Evolutionary conservation across 768 basidiomycete species (phyloP).

Genomic region (Hygrophoropsis aurantiaca): DNA sequence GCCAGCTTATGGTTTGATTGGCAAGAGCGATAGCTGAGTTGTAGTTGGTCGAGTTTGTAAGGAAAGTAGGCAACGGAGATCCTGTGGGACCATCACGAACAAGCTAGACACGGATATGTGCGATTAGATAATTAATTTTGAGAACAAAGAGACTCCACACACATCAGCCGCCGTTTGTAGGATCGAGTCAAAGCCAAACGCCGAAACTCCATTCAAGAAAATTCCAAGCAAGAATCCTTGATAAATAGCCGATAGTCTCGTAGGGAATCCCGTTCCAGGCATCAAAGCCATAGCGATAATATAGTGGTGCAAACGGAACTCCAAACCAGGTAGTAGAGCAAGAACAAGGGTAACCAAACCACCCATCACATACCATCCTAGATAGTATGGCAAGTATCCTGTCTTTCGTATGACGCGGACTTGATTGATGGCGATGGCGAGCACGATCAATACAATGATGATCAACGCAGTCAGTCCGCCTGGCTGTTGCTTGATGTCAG

Average conservation of each 20-base stretch:
- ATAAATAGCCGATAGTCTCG: conserved; percentile 73
- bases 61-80: conserved; percentile 65
- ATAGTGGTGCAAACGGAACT: conserved; percentile 81
- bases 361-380: conserved; percentile 70
- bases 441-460: conserved; percentile 62
- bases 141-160: conserved; percentile 18
- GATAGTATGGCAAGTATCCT: conserved; percentile 78
- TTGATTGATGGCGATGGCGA: conserved; percentile 69
- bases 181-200: conserved; percentile 79
- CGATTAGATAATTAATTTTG: conserved; percentile 3
- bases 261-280: conserved; percentile 80
- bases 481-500: conserved; percentile 62
- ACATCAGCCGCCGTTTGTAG: conserved; percentile 75
- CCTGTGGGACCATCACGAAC: conserved; percentile 70
- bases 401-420: conserved; percentile 81
- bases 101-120: conserved; percentile 47
- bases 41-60: conserved; percentile 73
- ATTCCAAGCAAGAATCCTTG: conserved; percentile 83
- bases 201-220: conserved; percentile 77
- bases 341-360: conserved; percentile 67
- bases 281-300: conserved; percentile 72
- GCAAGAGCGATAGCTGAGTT: conserved; percentile 51
- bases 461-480: conserved; percentile 71
- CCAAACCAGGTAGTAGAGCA: conserved; percentile 64
- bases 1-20: conserved; percentile 62